Conservation (phyloP, 2,329 filamentous ascomycete genomes). For the Cercospora berteroae region DNA sequence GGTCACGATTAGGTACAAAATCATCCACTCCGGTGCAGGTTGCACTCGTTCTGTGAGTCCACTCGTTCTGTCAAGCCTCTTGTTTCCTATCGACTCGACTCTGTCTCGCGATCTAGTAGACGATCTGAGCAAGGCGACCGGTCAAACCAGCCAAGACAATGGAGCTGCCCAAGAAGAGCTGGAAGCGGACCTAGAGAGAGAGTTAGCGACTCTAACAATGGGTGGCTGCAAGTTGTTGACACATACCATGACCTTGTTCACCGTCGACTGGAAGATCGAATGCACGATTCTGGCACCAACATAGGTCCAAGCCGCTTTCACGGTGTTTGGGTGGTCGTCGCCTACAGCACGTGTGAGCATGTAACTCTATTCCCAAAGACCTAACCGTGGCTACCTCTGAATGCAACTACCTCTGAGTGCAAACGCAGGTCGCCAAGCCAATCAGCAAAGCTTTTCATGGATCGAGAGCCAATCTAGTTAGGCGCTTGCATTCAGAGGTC, state of each 20-base stretch:
- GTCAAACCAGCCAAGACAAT: constrained; percentile 13
- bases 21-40: neutral
- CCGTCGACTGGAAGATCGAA: constrained; percentile 38
- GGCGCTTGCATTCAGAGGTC: too few species aligned
- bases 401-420: too few species aligned
- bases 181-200: constrained; percentile 3
- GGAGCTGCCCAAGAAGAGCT: constrained; percentile 18
- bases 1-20: neutral
- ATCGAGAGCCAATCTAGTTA: too few species aligned
- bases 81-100: neutral
- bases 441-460: too few species aligned
- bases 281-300: constrained; percentile 40
- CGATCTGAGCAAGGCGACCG: constrained; percentile 7
- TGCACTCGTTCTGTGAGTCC: neutral
- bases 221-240: neutral
- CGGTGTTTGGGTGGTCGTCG: constrained; percentile 29
- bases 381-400: too few species aligned
- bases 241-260: constrained; percentile 33
- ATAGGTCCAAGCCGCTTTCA: constrained; percentile 41
- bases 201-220: neutral
- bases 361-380: neutral
- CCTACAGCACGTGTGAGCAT: constrained; percentile 18
- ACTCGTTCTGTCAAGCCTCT: neutral
- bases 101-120: neutral
- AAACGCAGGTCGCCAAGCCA: too few species aligned